Percentiles rank a stretch among this genome's conserved stretches.
phyloP scores from a whole-genome alignment of 1,284 basidiomycete species.

The Anthracocystis walkeri region DNA sequence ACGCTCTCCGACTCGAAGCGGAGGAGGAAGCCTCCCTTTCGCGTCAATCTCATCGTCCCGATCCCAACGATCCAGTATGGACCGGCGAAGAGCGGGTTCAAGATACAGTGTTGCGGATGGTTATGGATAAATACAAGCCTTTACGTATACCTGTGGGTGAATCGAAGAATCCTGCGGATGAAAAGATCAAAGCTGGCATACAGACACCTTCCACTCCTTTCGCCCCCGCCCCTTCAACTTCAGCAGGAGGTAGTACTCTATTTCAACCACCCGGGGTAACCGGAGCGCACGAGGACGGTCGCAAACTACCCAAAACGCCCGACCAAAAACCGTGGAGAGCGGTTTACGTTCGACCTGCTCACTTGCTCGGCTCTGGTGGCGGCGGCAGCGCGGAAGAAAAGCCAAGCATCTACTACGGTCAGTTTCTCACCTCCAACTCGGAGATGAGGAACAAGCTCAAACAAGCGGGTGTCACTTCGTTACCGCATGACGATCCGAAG shows the following conservation, averaged over 20 bases:
- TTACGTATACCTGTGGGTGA: conserved; percentile 25
- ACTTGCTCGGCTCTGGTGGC: conserved; percentile 17
- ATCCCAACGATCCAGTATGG: conserved; percentile 56
- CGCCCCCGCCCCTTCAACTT: background rate
- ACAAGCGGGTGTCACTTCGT: conserved; percentile 33
- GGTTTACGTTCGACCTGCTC: conserved; percentile 56
- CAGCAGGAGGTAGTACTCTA: background rate
- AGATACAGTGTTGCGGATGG: conserved; percentile 62
- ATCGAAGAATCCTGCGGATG: conserved; percentile 28
- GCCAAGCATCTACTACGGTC: conserved; percentile 56
- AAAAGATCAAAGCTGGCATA: conserved; percentile 43
- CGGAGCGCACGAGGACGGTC: conserved; percentile 36
- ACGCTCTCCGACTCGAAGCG: conserved; percentile 24
- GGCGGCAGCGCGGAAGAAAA: conserved; percentile 16
- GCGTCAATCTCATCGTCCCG: background rate
- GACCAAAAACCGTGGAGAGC: conserved; percentile 61
- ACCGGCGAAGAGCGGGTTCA: conserved; percentile 61
- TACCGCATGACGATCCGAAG: conserved; percentile 72
- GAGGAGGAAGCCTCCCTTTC: conserved; percentile 21
- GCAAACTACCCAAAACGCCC: conserved; percentile 56
- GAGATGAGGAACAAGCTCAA: conserved; percentile 44
- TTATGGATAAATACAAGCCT: conserved; percentile 67
- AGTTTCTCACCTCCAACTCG: conserved; percentile 27
- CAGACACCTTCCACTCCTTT: conserved; percentile 26
- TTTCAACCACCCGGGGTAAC: background rate